These are phyloP conservation scores for Phytophthora megakarya DNA, from an alignment of 352 stramenopile species.

Conservation along the genomic window DNA sequence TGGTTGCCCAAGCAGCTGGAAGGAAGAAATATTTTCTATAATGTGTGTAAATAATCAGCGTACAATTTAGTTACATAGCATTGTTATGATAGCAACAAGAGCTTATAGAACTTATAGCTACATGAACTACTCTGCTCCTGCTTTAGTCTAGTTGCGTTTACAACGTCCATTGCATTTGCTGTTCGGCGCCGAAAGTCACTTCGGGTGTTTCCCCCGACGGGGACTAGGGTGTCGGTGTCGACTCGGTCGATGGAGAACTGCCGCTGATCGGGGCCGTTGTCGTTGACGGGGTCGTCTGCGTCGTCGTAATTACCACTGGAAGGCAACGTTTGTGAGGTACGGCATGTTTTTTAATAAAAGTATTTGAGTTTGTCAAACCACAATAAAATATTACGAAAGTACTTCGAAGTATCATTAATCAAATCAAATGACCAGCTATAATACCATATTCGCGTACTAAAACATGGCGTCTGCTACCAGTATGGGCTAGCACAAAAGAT, in stretches of 20 bases:
- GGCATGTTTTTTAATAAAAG: too few relatives aligned
- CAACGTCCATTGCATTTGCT: slow-evolving; percentile 32
- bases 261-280: slow-evolving; percentile 8
- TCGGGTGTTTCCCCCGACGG: slow-evolving; percentile 21
- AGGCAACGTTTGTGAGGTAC: neutral
- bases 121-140: neutral
- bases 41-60: neutral
- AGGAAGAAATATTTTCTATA: neutral
- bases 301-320: neutral
- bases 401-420: too few relatives aligned
- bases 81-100: neutral
- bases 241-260: slow-evolving; percentile 11
- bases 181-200: slow-evolving; percentile 22
- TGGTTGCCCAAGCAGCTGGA: too few relatives aligned
- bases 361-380: too few relatives aligned
- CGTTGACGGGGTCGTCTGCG: neutral
- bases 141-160: slow-evolving; percentile 15
- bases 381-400: too few relatives aligned
- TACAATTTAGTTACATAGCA: too few relatives aligned
- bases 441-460: too few relatives aligned
- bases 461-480: too few relatives aligned
- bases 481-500: too few relatives aligned
- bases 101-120: too few relatives aligned
- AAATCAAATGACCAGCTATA: too few relatives aligned
- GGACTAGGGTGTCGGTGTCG: slow-evolving; percentile 6